Evolutionary conservation across 2,329 filamentous ascomycete genomes (phyloP), one percentile per base, ranked within the genome.

Genomic region (Phoma sp.): DNA sequence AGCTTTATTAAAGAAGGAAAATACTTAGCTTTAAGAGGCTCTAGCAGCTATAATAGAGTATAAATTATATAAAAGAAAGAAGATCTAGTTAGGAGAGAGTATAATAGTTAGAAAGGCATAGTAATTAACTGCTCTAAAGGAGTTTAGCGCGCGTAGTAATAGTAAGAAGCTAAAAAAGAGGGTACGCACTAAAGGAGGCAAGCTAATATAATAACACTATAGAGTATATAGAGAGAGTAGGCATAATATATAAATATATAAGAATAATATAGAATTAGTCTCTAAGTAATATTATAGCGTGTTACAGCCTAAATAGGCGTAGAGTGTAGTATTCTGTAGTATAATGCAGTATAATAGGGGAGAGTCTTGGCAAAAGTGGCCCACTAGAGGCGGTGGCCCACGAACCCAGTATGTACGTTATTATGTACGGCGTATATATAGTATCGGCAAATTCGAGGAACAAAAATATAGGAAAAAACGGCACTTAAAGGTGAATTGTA

Each of bases 71-170:
- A n/a, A n/a, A n/a, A n/a, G n/a, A n/a, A n/a, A n/a, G n/a, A n/a
- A n/a, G n/a, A 43, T 32, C 23, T 23, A 43, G 28, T 3, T 12
- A 33, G 4, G 23, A 23, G 11, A 7, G 25, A 36, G 10, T 20
- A 1, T 37, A 18, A 46, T 46, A 46, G 21, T 37, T 28, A 20
- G 21, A 7, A 12, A 46, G 7, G 21, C 21, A 9, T 2, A 10
- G 2, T 28, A 28, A 2, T n/a, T 37, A 46, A 28, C 20, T 11
- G 14, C 42, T 37, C 23, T 46, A 37, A 46, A 14, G 7, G n/a
- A 46, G 42, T 46, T 46, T 29, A 37, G 42, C 1, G 32, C 15
- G 9, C 11, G 11, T 46, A 37, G 30, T 46, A 37, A 46, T 46
- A 37, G 30, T 12, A 46, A 46, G 21, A 46, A 36, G 17, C 14